Evolutionary conservation across 495 filamentous ascomycete species (phyloP).

Genomic region (Echria macrotheca): DNA sequence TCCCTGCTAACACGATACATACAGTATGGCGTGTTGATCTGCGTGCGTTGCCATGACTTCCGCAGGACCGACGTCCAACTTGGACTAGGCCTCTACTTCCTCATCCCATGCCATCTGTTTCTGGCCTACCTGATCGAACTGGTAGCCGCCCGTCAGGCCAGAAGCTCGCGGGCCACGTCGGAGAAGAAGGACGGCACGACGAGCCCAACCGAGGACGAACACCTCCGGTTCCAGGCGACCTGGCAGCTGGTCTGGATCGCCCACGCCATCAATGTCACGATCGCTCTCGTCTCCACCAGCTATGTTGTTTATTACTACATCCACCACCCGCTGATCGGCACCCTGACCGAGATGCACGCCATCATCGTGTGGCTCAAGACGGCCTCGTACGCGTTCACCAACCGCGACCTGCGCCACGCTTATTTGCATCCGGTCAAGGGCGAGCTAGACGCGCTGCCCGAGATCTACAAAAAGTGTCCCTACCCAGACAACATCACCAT

Average conservation of each 20-base stretch:
- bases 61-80: conserved; percentile 69
- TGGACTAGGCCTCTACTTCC: conserved; percentile 68
- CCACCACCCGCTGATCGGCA: conserved; percentile 89
- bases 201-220: conserved; percentile 51
- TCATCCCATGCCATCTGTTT: conserved; percentile 85
- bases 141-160: conserved; percentile 70
- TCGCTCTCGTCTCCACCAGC: conserved; percentile 76
- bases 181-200: conserved; percentile 50
- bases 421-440: conserved; percentile 63
- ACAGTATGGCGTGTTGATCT: conserved; percentile 90
- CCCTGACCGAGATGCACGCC: conserved; percentile 82
- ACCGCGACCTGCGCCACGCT: conserved; percentile 88
- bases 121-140: conserved; percentile 84
- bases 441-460: conserved; percentile 58
- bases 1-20: conserved; percentile 16
- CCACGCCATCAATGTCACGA: conserved; percentile 75
- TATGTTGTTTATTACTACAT: conserved; percentile 82
- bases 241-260: conserved; percentile 73
- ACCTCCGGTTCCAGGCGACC: conserved; percentile 57
- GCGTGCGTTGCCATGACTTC: conserved; percentile 85
- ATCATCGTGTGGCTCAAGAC: conserved; percentile 95
- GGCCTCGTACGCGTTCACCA: conserved; percentile 92
- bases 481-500: conserved; percentile 89
- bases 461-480: conserved; percentile 74
- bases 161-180: conserved; percentile 52